Evolutionary conservation across 352 stramenopile species (phyloP), one percentile per base, ranked within the genome.

Genomic region (Phytophthora hybrid): DNA sequence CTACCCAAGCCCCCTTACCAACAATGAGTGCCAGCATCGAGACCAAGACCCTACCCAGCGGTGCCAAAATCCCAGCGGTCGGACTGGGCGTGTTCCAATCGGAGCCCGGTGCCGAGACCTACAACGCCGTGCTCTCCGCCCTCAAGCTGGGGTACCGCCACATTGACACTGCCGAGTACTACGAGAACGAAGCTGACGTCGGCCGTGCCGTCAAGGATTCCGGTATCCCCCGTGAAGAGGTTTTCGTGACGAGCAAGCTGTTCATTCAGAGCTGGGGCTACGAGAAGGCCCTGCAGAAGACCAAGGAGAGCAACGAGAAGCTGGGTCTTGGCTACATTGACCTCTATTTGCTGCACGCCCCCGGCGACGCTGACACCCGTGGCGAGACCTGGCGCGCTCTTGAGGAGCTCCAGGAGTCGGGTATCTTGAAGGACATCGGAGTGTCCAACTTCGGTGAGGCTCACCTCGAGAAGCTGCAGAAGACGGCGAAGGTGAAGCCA

Each of bases 91-190:
- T 91, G 6, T 92, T 79, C 69, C 79, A 80, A 68, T 88, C 76
- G 37, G 67, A 78, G 14, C 81, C 83, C 14, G 82, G 83, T 16
- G 57, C 66, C 8, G 78, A 90, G 66, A 88, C 81, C 11, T 89
- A 93, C 75, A 69, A 91, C 63, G 83, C 81, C 5, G 84, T 93
- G 18, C 52, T 68, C 5, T 73, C 65, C 0, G 83, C 83, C 5
- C 74, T 98, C n/a, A 71, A 88, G 39, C 60, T 93, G 2, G 93
- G 92, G 46, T 97, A 97, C 64, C 79, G 93, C 16, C 89, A 97
- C 66, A 97, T 98, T 66, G 94, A 98, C 71, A 94, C 89, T 7
- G 94, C 93, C 5, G 80, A 96, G 47, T 72, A 89, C n/a, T 98
- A 98, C 70, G 53, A 90, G 26, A 98, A 98, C 69, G 73, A 41